Conservation (phyloP, 768 basidiomycete species). For the Xerocomellus amylosporus region DNA sequence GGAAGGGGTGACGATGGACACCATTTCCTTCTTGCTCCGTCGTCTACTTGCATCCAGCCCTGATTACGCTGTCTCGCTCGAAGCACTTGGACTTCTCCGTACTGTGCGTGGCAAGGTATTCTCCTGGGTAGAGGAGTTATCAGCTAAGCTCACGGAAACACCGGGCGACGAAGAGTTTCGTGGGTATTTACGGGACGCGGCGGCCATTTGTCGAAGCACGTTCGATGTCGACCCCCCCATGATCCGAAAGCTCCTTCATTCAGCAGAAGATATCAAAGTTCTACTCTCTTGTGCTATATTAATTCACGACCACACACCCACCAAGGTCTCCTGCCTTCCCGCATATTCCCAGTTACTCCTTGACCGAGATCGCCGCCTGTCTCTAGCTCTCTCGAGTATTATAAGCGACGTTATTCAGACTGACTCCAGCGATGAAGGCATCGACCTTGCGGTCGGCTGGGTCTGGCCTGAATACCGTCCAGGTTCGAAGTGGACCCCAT, state of each 20-base stretch:
- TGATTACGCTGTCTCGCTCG: slow-evolving; percentile 8
- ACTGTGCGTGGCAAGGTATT: slow-evolving; percentile 32
- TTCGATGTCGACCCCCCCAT: slow-evolving; percentile 26
- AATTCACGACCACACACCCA: slow-evolving; percentile 27
- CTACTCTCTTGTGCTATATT: slow-evolving; percentile 26
- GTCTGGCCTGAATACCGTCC: slow-evolving; percentile 28
- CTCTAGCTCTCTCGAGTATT: slow-evolving; percentile 22
- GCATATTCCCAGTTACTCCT: slow-evolving; percentile 17
- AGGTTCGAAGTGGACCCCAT: slow-evolving; percentile 20
- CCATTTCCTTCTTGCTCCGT: slow-evolving; percentile 32
- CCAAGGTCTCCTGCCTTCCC: slow-evolving; percentile 2
- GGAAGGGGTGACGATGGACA: slow-evolving; percentile 32
- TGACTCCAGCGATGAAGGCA: slow-evolving; percentile 1
- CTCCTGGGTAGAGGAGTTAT: slow-evolving; percentile 38
- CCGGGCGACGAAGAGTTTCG: slow-evolving; percentile 16
- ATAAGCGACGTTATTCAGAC: slow-evolving; percentile 3
- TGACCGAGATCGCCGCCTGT: slow-evolving; percentile 32
- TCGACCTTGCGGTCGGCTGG: slow-evolving; percentile 18
- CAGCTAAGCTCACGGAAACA: slow-evolving; percentile 16
- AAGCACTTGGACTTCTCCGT: slow-evolving; percentile 29
- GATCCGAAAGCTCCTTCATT: slow-evolving; percentile 14
- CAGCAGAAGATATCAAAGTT: slow-evolving; percentile 22
- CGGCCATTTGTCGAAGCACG: slow-evolving; percentile 37
- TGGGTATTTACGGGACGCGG: slow-evolving; percentile 34
- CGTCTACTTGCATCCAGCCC: slow-evolving; percentile 36